These are phyloP conservation scores for Populus tomentosa DNA, from an alignment of 441 rosid species.

Conservation along the genomic window DNA sequence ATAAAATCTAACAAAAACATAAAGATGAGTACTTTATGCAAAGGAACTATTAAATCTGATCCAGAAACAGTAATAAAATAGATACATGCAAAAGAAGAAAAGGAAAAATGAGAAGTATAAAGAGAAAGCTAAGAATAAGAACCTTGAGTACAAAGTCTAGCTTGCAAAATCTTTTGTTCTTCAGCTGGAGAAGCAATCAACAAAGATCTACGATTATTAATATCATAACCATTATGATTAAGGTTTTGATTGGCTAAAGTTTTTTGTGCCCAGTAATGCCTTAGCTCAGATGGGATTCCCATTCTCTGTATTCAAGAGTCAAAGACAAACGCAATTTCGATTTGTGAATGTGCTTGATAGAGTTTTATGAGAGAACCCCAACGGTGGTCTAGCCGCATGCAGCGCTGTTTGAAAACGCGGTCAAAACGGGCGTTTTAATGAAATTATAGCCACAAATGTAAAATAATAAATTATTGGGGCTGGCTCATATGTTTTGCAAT, in stretches of 20 bases:
- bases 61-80: not conserved
- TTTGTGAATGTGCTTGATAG: not conserved
- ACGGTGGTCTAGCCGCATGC: too few relatives aligned
- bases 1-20: not conserved
- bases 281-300: not conserved
- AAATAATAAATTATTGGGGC: too few relatives aligned
- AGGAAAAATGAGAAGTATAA: not conserved
- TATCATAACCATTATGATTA: not conserved
- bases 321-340: not conserved
- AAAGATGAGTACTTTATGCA: not conserved
- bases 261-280: not conserved
- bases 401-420: too few relatives aligned
- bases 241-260: not conserved
- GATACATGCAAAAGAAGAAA: not conserved
- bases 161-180: conserved; percentile 32
- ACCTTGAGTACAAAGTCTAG: conserved; percentile 59
- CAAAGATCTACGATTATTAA: conserved; percentile 11
- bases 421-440: too few relatives aligned
- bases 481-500: too few relatives aligned
- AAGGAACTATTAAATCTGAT: not conserved
- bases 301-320: not conserved
- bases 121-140: not conserved
- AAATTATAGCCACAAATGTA: too few relatives aligned
- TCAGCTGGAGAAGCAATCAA: conserved; percentile 54
- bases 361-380: not conserved